Evolutionary conservation across 139 green algal genomes (phyloP).

Genomic region (Monoraphidium neglectum): DNA sequence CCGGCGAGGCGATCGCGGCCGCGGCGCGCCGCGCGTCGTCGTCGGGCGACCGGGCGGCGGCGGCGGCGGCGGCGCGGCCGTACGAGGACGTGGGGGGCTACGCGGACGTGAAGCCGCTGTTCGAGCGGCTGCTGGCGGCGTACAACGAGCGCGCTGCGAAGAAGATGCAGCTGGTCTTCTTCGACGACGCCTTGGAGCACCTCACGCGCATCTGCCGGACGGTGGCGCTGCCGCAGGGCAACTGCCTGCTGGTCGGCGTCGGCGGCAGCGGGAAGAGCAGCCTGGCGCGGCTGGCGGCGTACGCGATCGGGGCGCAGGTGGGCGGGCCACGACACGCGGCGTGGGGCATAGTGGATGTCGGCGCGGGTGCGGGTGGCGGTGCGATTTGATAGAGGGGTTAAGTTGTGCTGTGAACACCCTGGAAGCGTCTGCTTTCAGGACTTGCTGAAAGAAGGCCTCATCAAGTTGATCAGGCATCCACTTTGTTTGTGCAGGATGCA

Average conservation of each 20-base stretch:
- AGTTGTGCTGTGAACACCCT: too few species aligned
- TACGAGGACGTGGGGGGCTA: constrained; percentile 69
- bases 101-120: constrained; percentile 42
- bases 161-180: constrained; percentile 78
- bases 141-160: constrained; percentile 69
- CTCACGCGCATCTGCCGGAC: constrained; percentile 85
- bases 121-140: constrained; percentile 67
- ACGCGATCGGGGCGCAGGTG: constrained; percentile 22
- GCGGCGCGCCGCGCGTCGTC: constrained; percentile 88
- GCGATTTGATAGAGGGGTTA: too few species aligned
- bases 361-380: too few species aligned
- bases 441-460: too few species aligned
- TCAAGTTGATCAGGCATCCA: too few species aligned
- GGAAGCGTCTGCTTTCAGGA: too few species aligned
- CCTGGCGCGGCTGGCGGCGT: constrained; percentile 61
- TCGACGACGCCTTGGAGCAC: constrained; percentile 92
- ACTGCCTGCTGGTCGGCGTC: constrained; percentile 89
- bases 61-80: constrained; percentile 13
- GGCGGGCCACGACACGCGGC: too few species aligned
- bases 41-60: background rate
- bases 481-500: too few species aligned
- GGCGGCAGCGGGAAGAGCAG: constrained; percentile 85
- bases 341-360: too few species aligned
- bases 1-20: constrained; percentile 18
- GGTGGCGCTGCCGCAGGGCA: constrained; percentile 80